Base-by-base conservation (phyloP, 2,329 filamentous ascomycete genomes). In the Neofusicoccum sp. region DNA sequence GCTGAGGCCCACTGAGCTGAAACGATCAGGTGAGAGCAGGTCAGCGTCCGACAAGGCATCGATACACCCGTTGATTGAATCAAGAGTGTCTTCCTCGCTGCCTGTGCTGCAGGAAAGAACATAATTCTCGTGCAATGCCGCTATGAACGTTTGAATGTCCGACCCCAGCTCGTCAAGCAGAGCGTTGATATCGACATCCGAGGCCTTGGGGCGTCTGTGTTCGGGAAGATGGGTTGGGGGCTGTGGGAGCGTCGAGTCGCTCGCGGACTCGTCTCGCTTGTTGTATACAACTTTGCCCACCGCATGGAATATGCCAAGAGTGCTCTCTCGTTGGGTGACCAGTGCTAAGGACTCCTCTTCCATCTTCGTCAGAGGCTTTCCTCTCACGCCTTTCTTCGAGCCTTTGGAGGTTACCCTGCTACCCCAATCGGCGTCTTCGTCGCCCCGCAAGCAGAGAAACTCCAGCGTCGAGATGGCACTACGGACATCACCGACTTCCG, bases 261-360 rank as follows among this genome's bases (percentile, higher is more conserved):
- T 16, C 6, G 60, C 36, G 3, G 75, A 66, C 12, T 58, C 44
- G 30, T 89, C 83, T 47, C 95, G 85, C 73, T 97, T 99, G 78
- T 99, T 99, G 78, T 98, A 96, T 0, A 98, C 88, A 2, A 99
- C 90, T 71, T 95, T 97, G 3, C 93, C 95, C 11, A 98, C 90
- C 0, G 95, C 92, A 73, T 99, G 95, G 70, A 99, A 99, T 54
- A 99, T 91, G 1, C 93, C 95, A 2, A 99, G 80, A 64, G 89
- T 96, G 14, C 90, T 88, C 76, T 98, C 95, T 60, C 95, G 85
- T 69, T 93, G 91, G 0, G 90, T 91, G 24, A 98, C 85, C 62
- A 95, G 79, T 69, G 91, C 86, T 8, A 98, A 75, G 4, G 87
- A 93, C 64, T 96, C 89, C 62, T 85, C 80, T 73, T 98, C 95